phyloP scores from a whole-genome alignment of 352 stramenopile species.

The Pythium phragmiticola region DNA sequence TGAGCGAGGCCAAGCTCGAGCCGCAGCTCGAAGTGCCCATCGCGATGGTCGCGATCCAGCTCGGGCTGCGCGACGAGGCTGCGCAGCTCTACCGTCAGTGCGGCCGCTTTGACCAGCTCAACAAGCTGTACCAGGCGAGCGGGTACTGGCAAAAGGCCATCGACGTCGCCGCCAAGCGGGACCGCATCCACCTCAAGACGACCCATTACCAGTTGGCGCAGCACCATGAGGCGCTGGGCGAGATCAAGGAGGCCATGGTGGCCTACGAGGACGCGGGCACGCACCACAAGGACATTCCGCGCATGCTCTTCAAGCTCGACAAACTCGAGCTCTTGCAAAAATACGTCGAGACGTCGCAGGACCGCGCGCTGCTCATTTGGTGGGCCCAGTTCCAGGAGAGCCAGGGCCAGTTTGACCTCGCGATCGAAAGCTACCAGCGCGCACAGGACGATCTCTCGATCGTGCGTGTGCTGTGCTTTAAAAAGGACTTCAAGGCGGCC shows the following conservation, averaged over 20 bases:
- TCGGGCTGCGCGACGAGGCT: slow-evolving; percentile 91
- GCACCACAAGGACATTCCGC: slow-evolving; percentile 88
- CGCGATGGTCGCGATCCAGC: slow-evolving; percentile 91
- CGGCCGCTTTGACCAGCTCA: slow-evolving; percentile 90
- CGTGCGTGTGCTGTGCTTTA: slow-evolving; percentile 91
- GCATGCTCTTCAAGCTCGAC: slow-evolving; percentile 91
- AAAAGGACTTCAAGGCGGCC: slow-evolving; percentile 85
- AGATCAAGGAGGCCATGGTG: slow-evolving; percentile 89
- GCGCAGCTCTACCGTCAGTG: slow-evolving; percentile 91
- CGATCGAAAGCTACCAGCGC: slow-evolving; percentile 86
- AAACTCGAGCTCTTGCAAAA: slow-evolving; percentile 90
- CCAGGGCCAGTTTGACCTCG: slow-evolving; percentile 83
- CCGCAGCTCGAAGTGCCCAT: slow-evolving; percentile 82
- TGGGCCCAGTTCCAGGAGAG: slow-evolving; percentile 94
- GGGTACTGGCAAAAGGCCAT: slow-evolving; percentile 92
- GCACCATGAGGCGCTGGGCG: slow-evolving; percentile 88
- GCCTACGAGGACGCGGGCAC: slow-evolving; percentile 91
- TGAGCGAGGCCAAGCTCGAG: slow-evolving; percentile 71
- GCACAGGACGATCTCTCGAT: slow-evolving; percentile 89
- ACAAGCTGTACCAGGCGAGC: slow-evolving; percentile 89
- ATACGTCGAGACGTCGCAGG: slow-evolving; percentile 87
- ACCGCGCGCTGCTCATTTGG: slow-evolving; percentile 89
- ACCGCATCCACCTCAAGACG: slow-evolving; percentile 91
- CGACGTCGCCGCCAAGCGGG: slow-evolving; percentile 82
- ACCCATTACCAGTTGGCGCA: slow-evolving; percentile 89